These are phyloP conservation scores for Trametes villosa DNA, from an alignment of 768 basidiomycete genomes.

Conservation along the genomic window DNA sequence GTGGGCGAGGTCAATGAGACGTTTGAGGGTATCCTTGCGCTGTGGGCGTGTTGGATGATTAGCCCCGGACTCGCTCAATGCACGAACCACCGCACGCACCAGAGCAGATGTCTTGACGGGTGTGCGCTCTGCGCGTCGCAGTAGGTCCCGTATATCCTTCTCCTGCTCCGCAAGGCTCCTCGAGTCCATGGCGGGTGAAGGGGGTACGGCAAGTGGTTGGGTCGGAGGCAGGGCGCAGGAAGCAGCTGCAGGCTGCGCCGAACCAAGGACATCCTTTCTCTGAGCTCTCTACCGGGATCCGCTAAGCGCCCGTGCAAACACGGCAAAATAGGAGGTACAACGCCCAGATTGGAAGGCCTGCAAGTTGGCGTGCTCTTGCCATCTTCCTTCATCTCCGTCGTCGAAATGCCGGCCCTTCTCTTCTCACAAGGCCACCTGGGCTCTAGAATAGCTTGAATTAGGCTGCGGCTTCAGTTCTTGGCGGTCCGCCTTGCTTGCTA, in stretches of 20 bases:
- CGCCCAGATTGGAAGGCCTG: neutral
- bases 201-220: neutral
- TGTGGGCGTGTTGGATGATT: slow-evolving; percentile 32
- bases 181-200: slow-evolving; percentile 30
- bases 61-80: neutral
- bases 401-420: neutral
- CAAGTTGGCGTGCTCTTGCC: neutral
- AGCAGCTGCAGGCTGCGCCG: neutral
- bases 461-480: neutral
- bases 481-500: too few relatives aligned
- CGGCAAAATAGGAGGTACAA: slow-evolving; percentile 3
- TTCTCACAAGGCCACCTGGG: neutral
- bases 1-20: slow-evolving; percentile 58
- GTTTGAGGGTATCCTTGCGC: slow-evolving; percentile 56
- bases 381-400: neutral
- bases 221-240: neutral
- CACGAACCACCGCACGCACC: slow-evolving; percentile 38
- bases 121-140: slow-evolving; percentile 49
- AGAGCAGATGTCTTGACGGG: slow-evolving; percentile 42
- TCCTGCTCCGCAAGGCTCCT: slow-evolving; percentile 40
- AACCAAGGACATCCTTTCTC: neutral
- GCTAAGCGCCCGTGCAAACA: slow-evolving; percentile 5
- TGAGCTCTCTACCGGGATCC: too few relatives aligned
- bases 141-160: slow-evolving; percentile 42
- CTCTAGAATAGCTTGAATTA: too few relatives aligned